Evolutionary conservation across 2,329 filamentous ascomycete genomes (phyloP).

Genomic region (Hypoxylon sp.): DNA sequence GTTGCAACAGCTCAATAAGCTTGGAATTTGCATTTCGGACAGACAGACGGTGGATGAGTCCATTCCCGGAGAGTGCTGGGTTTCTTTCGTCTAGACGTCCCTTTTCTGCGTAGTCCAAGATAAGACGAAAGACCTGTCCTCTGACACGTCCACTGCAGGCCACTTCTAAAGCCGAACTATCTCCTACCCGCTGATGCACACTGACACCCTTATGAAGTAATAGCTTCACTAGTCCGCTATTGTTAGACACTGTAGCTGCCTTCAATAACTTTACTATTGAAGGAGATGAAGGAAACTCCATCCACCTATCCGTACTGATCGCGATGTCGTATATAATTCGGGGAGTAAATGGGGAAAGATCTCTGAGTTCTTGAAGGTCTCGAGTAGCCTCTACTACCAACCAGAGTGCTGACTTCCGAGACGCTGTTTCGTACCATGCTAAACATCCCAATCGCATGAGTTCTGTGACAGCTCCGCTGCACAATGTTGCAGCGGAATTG

Average conservation of each 20-base stretch:
- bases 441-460: slow-evolving; percentile 3
- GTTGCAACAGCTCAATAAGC: neutral
- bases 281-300: neutral
- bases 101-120: neutral
- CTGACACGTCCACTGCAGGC: neutral
- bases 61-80: neutral
- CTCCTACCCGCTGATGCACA: neutral
- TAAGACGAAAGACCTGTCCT: neutral
- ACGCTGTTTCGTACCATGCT: neutral
- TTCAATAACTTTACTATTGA: neutral
- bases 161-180: slow-evolving; percentile 6
- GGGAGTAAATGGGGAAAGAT: neutral
- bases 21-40: neutral
- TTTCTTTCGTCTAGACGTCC: slow-evolving; percentile 13
- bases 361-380: neutral
- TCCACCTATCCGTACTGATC: neutral
- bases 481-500: neutral
- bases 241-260: neutral
- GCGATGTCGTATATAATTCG: neutral
- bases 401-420: slow-evolving; percentile 4
- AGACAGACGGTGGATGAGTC: slow-evolving; percentile 16
- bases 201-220: slow-evolving; percentile 4
- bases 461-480: neutral
- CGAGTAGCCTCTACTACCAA: neutral
- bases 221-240: neutral